Evolutionary conservation across 345 rosid species (phyloP).

Genomic region (Tarenaya hassleriana): DNA sequence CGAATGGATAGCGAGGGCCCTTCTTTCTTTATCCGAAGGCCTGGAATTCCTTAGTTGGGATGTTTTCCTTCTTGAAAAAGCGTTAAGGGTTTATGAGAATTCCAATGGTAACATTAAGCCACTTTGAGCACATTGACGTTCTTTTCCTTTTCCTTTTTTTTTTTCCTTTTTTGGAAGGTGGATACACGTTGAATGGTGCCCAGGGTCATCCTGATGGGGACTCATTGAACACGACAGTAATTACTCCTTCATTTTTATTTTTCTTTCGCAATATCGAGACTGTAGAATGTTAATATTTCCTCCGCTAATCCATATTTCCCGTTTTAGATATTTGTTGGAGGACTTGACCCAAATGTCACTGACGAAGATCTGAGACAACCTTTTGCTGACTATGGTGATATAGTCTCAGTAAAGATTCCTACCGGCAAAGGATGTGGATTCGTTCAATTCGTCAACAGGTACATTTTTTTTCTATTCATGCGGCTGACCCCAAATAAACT

Average conservation of each 20-base stretch:
- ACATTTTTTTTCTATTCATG: conserved; percentile 6
- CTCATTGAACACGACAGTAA: conserved; percentile 79
- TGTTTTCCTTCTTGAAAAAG: not conserved
- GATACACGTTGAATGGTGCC: conserved; percentile 58
- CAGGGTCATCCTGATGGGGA: conserved; percentile 58
- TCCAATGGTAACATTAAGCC: not conserved
- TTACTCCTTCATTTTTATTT: conserved; percentile 15
- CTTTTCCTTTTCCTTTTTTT: not conserved
- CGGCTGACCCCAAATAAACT: too few species aligned
- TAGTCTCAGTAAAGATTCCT: conserved; percentile 87
- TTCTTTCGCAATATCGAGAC: conserved; percentile 16
- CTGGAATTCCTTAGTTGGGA: too few species aligned
- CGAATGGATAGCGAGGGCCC: too few species aligned
- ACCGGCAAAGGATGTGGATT: conserved; percentile 89
- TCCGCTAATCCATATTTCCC: conserved; percentile 22
- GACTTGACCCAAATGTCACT: conserved; percentile 78
- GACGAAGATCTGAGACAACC: conserved; percentile 85
- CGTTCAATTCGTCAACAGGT: conserved; percentile 88
- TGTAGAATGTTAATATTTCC: conserved; percentile 8
- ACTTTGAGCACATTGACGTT: not conserved
- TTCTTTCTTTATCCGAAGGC: too few species aligned
- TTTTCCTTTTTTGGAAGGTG: conserved; percentile 36
- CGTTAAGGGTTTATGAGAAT: not conserved
- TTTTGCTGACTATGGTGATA: conserved; percentile 77
- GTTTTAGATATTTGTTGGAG: conserved; percentile 94